phyloP scores from a whole-genome alignment of 257 asterid genomes.

The Solanum chilense region DNA sequence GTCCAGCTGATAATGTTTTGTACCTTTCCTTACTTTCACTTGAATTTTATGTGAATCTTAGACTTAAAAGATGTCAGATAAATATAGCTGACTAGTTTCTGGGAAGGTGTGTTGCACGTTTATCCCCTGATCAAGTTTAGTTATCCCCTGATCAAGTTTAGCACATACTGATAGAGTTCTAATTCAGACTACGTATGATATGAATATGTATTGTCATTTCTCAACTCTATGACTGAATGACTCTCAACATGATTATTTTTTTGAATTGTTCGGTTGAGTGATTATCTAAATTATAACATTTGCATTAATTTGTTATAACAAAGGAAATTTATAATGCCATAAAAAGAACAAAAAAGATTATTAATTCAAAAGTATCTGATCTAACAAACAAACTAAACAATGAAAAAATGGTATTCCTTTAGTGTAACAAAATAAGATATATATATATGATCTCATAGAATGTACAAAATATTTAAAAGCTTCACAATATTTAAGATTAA shows the following conservation, averaged over 20 bases:
- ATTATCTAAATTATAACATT: neutral
- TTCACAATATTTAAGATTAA: neutral
- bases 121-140: too few relatives aligned
- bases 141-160: too few relatives aligned
- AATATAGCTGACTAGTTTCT: neutral
- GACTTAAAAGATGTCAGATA: neutral
- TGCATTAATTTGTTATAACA: neutral
- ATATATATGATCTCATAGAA: neutral
- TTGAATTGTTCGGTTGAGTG: neutral
- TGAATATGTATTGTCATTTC: too few relatives aligned
- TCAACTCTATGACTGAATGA: neutral
- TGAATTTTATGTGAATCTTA: neutral
- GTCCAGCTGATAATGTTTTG: constrained; percentile 8
- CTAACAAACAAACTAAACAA: neutral
- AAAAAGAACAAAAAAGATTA: neutral
- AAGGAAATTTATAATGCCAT: neutral
- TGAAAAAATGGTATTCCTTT: neutral
- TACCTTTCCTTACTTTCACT: neutral
- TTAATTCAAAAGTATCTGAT: neutral
- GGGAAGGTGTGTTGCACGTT: too few relatives aligned
- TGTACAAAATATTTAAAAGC: neutral
- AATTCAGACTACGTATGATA: too few relatives aligned
- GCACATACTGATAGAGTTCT: too few relatives aligned
- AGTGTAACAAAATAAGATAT: neutral
- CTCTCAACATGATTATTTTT: neutral